Base-by-base conservation (phyloP, 805 yeast species). In the Saccharomyces jurei region DNA sequence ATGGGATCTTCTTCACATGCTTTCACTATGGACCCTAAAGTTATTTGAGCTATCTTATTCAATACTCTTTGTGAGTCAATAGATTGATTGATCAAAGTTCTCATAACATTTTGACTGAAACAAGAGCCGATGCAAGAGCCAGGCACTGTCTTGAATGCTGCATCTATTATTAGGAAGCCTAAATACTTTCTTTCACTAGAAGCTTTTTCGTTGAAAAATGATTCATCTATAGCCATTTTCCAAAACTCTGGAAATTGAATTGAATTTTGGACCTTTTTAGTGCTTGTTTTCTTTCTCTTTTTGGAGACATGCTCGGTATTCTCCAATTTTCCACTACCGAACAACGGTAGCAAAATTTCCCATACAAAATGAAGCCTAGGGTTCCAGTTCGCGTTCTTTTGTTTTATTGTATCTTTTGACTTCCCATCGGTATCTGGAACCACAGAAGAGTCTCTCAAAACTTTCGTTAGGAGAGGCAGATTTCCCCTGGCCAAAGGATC, bases 121-220 rank as follows among this genome's bases (percentile, higher is more conserved):
- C 84, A 59, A 8, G 44, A 44, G 2, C 60, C 48, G 1, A 68
- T 58, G n/a, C 52, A 51, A 3, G 61, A 48, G 10, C 64, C 53
- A 2, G 68, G 58, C 6, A 67, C 60, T 6, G 57, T 54, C 47
- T 68, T 64, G 6, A 84, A 65, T 53, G 82, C 76, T 51, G 76
- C 72, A 46, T 71, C 75, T 57, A 91, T 82, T 10, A 90, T 78
- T 60, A 87, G 87, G 62, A 91, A 82, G 0, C 97, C 98, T 80
- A 89, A 81, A 68, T 78, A 87, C 67, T 91, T 92, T 54, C 96
- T 77, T 68, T 91, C 97, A 31, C 84, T 81, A 0, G 97, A 89
- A 0, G 96, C 77, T 59, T 84, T 81, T 41, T 81, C 82, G 4
- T 87, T 75, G 61, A 92, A 91, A 56, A 87, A 81, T 3, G 86